Evolutionary conservation across 805 yeast genomes (phyloP).

Genomic region (Wickerhamomyces alni): DNA sequence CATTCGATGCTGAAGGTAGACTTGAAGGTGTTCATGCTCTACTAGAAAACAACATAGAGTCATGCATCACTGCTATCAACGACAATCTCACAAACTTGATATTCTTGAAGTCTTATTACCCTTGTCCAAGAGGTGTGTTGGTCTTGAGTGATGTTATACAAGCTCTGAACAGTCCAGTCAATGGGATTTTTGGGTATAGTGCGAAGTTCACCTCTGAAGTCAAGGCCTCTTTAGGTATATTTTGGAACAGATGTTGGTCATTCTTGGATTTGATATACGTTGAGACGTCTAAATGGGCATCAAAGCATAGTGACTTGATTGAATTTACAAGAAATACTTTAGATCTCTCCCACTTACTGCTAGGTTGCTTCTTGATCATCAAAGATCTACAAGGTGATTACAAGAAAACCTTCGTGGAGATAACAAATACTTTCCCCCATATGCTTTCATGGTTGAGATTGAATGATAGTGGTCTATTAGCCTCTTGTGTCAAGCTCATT

Average conservation of each 20-base stretch:
- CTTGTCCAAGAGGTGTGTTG: conserved; percentile 69
- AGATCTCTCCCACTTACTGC: conserved; percentile 63
- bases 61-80: conserved; percentile 44
- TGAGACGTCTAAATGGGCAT: conserved; percentile 74
- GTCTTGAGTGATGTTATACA: conserved; percentile 68
- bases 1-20: conserved; percentile 76
- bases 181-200: conserved; percentile 43
- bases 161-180: conserved; percentile 59
- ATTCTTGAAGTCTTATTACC: conserved; percentile 50
- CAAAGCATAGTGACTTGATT: conserved; percentile 48
- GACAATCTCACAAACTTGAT: conserved; percentile 40
- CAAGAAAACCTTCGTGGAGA: conserved; percentile 39
- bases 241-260: conserved; percentile 73
- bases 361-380: conserved; percentile 58
- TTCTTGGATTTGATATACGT: conserved; percentile 64
- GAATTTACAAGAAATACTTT: conserved; percentile 86
- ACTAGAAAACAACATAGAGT: conserved; percentile 37
- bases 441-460: conserved; percentile 78
- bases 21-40: conserved; percentile 62
- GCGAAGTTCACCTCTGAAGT: conserved; percentile 18
- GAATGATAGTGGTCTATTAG: conserved; percentile 69
- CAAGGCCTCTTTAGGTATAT: conserved; percentile 28
- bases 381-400: conserved; percentile 23
- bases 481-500: conserved; percentile 67
- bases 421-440: conserved; percentile 57